phyloP scores from a whole-genome alignment of 345 rosid genomes.

The Ricinus communis region DNA sequence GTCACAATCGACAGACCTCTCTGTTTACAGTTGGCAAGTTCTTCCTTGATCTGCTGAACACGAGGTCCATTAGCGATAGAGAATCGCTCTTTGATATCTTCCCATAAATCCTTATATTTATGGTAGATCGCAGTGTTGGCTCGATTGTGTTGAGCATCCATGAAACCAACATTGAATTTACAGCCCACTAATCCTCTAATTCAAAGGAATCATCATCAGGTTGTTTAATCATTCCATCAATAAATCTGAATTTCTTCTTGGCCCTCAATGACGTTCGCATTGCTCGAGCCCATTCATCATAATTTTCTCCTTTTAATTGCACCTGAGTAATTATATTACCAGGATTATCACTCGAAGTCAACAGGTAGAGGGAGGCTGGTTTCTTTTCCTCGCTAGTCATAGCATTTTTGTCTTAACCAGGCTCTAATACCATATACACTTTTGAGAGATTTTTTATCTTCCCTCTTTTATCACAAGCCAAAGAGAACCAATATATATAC shows the following conservation, averaged over 20 bases:
- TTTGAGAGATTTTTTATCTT: too few species aligned
- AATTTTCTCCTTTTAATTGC: too few species aligned
- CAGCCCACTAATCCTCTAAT: conserved; percentile 6
- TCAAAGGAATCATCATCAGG: neutral
- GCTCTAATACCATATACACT: too few species aligned
- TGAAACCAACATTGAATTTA: neutral
- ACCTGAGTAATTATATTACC: too few species aligned
- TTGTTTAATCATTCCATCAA: conserved; percentile 9
- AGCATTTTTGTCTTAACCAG: too few species aligned
- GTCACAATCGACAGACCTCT: neutral
- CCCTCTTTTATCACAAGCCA: too few species aligned
- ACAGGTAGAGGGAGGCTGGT: too few species aligned
- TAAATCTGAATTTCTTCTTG: too few species aligned
- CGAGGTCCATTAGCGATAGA: neutral
- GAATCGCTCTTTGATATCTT: conserved; percentile 3
- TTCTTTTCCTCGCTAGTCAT: too few species aligned
- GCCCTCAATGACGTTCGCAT: conserved; percentile 1
- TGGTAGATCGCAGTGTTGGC: neutral
- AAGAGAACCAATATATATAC: too few species aligned
- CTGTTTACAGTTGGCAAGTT: neutral
- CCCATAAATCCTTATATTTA: neutral
- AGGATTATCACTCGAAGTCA: too few species aligned
- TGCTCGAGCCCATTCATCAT: too few species aligned
- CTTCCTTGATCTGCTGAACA: neutral
- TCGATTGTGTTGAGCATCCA: conserved; percentile 7